Evolutionary conservation across 257 asterid genomes (phyloP).

Genomic region (Henckelia pumila): DNA sequence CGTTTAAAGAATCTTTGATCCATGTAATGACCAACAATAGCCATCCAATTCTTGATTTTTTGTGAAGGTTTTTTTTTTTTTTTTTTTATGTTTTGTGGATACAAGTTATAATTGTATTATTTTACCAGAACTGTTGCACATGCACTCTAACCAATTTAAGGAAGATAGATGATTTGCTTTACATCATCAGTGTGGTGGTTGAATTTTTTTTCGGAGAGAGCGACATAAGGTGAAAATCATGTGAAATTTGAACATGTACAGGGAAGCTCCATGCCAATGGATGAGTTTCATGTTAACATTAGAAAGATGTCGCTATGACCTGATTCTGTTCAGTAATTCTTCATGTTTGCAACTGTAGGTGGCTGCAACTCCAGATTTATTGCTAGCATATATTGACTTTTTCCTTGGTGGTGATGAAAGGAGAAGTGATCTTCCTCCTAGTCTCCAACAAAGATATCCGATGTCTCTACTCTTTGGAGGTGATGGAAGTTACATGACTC

Average conservation of each 20-base stretch:
- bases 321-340: constrained; percentile 15
- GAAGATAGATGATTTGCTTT: background rate
- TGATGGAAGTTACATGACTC: constrained; percentile 95
- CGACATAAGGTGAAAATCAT: no score
- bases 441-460: constrained; percentile 80
- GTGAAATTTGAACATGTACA: no score
- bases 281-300: constrained; percentile 2
- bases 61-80: background rate
- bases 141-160: background rate
- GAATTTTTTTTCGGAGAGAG: no score
- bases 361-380: constrained; percentile 93
- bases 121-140: background rate
- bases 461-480: constrained; percentile 90
- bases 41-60: background rate
- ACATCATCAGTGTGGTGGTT: background rate
- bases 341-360: constrained; percentile 51
- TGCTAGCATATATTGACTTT: constrained; percentile 89
- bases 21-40: background rate
- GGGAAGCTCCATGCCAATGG: background rate
- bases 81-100: background rate
- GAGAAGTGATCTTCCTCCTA: constrained; percentile 90
- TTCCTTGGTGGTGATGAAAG: constrained; percentile 98
- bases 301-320: background rate
- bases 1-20: background rate
- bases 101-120: background rate